A percentile compares a stretch with the other conserved stretches of the same genome.
phyloP scores from a whole-genome alignment of 176 grass and related monocot genomes.

The Bonia amplexicaulis region DNA sequence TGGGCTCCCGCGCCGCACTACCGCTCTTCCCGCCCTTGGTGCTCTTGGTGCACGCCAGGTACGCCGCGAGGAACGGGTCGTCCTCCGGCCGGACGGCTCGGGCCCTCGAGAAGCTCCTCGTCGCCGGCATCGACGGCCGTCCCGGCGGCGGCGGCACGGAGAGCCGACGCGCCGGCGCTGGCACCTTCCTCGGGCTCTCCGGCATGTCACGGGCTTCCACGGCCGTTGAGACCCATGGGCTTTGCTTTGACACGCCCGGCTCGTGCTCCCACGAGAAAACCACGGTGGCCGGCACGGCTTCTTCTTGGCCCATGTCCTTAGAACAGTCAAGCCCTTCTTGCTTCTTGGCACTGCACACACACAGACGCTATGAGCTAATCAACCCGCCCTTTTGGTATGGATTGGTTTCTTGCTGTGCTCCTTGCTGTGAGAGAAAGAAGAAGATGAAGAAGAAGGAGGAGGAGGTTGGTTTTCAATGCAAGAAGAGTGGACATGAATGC shows the following conservation, averaged over 20 bases:
- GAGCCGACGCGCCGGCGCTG: background rate
- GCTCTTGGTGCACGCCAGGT: conserved; percentile 79
- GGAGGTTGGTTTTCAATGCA: background rate
- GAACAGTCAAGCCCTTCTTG: too few species aligned
- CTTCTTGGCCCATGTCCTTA: conserved; percentile 32
- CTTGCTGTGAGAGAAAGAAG: background rate
- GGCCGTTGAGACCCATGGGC: background rate
- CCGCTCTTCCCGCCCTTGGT: background rate
- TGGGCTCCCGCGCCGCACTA: background rate
- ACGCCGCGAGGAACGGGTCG: conserved; percentile 84
- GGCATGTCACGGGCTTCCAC: background rate
- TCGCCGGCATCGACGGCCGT: background rate
- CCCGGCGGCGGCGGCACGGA: conserved; percentile 42
- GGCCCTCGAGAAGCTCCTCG: background rate
- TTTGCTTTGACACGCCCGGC: conserved; percentile 34
- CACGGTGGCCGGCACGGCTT: conserved; percentile 19
- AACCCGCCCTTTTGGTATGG: background rate
- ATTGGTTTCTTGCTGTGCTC: background rate
- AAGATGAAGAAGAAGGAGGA: background rate
- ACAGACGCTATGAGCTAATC: background rate
- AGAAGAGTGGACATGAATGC: background rate
- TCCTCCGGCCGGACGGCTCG: conserved; percentile 45
- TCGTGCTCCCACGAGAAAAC: conserved; percentile 59
- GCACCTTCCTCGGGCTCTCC: conserved; percentile 14
- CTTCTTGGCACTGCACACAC: background rate